Evolutionary conservation across 768 basidiomycete genomes (phyloP), one percentile per base, ranked within the genome.

Genomic region (Lactifluus piperatus): DNA sequence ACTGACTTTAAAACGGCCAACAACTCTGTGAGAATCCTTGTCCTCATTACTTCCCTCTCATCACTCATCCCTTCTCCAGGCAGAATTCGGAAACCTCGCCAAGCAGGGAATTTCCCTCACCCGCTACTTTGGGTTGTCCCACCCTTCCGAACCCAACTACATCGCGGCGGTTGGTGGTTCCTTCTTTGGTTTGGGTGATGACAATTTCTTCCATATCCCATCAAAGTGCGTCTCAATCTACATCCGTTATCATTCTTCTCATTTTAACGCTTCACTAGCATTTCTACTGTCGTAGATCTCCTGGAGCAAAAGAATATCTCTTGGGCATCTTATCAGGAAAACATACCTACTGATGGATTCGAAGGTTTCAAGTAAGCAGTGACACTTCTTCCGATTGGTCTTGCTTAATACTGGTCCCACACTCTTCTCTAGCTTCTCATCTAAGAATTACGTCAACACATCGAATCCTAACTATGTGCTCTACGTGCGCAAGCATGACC

Each of bases 81-180:
- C 62, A 11, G 62, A 60, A 20, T 76, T 76, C 67, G 60, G 67
- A 51, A 48, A 69, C 47, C 68, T 85, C 57, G 75, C 77, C 16
- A 62, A 73, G 48, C 72, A 83, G 65, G 83, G 84, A 7, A 71
- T 86, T 56, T 62, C 73, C 6, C 66, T 71, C 30, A 58, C 62
- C 44, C 76, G 74, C 50, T 81, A 74, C 65, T 81, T 77, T 58
- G 77, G 69, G 4, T 60, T 81, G 39, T 81, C 80, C 27, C 81
- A 82, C 64, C 81, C 83, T 4, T 83, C 83, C 1, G 73, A 86
- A 67, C 84, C 84, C 32, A 85, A 86, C 70, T 85, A 78, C 54
- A 64, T 78, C 51, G 76, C 81, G 13, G 68, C 72, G 1, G 71
- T 74, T 10, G 79, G 78, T 18, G 83, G 83, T 39, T 78, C 81